Percentiles rank a stretch among this genome's conserved stretches.
These are phyloP conservation scores for Rosa rugosa DNA, from an alignment of 306 rosid species.

Conservation along the genomic window DNA sequence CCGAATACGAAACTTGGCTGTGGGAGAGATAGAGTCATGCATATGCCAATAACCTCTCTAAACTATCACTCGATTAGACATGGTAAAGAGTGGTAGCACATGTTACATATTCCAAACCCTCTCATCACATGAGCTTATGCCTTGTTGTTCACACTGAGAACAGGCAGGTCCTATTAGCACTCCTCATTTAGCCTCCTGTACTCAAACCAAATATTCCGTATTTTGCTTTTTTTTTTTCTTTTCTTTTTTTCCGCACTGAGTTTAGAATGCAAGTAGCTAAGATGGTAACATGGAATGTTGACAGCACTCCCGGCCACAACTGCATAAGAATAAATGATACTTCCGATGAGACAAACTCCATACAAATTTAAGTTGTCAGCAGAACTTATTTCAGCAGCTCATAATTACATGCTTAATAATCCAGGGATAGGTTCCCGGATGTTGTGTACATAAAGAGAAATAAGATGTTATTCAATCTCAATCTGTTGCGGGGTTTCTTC, in stretches of 20 bases:
- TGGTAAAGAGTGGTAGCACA: too few relatives aligned
- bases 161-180: neutral
- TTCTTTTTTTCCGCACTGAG: neutral
- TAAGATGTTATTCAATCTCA: slow-evolving; percentile 60
- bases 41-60: too few relatives aligned
- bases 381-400: neutral
- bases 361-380: neutral
- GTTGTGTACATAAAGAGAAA: neutral
- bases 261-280: neutral
- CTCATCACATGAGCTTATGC: neutral
- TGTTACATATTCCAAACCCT: too few relatives aligned
- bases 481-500: slow-evolving; percentile 74
- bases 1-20: too few relatives aligned
- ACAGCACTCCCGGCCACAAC: neutral
- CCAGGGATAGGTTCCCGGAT: neutral
- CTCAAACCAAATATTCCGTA: neutral
- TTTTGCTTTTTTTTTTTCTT: too few relatives aligned
- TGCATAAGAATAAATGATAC: neutral
- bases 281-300: neutral
- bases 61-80: too few relatives aligned
- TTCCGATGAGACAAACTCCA: neutral
- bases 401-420: slow-evolving; percentile 6
- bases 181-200: neutral
- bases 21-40: too few relatives aligned
- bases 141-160: neutral